Conservation (phyloP, 257 asterid species). For the Echium plantagineum region DNA sequence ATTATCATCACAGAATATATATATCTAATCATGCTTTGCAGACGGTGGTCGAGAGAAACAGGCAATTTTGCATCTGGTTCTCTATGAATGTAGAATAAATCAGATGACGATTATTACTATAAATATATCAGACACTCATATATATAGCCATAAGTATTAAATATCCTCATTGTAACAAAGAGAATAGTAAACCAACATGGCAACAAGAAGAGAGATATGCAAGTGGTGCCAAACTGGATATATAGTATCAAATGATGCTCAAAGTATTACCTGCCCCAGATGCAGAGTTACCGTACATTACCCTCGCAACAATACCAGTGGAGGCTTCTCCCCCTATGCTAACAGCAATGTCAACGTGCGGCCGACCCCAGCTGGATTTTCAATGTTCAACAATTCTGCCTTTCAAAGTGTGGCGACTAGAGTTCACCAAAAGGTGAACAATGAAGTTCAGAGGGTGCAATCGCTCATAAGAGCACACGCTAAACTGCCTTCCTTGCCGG, state of each 20-base stretch:
- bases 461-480: slow-evolving; percentile 6
- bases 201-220: slow-evolving; percentile 35
- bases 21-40: no score
- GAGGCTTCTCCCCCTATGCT: slow-evolving; percentile 4
- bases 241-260: slow-evolving; percentile 29
- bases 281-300: slow-evolving; percentile 21
- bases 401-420: slow-evolving; percentile 9
- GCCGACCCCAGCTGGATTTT: neutral
- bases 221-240: slow-evolving; percentile 33
- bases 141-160: neutral
- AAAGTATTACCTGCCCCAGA: slow-evolving; percentile 29
- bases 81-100: slow-evolving; percentile 6
- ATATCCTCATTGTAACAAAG: neutral
- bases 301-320: slow-evolving; percentile 8
- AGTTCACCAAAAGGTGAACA: slow-evolving; percentile 3
- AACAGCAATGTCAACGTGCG: neutral
- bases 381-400: slow-evolving; percentile 2
- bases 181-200: slow-evolving; percentile 23
- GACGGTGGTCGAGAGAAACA: no score
- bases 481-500: slow-evolving; percentile 23
- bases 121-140: neutral
- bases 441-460: neutral
- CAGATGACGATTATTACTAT: neutral
- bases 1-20: no score
- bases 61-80: slow-evolving; percentile 32